Evolutionary conservation across 1,139 yeast species (phyloP).

Genomic region (Candida sanyaensis): DNA sequence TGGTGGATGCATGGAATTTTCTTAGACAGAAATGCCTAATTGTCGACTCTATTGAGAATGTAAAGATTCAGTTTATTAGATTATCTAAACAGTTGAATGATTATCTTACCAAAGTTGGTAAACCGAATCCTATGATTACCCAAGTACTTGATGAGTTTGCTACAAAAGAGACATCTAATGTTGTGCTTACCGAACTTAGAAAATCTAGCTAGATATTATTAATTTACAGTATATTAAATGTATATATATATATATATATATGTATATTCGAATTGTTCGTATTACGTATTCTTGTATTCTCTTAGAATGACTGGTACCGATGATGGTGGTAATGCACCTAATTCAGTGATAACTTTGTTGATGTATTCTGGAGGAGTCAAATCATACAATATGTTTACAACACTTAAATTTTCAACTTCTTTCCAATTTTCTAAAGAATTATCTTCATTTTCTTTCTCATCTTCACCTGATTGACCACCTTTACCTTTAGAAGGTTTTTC

Average conservation of each 20-base stretch:
- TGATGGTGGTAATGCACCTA: constrained; percentile 95
- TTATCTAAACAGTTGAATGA: constrained; percentile 24
- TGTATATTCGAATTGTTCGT: neutral
- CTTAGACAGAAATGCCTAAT: constrained; percentile 34
- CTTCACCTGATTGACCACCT: constrained; percentile 15
- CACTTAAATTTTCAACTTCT: constrained; percentile 60
- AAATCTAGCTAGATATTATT: neutral
- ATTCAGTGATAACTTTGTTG: constrained; percentile 92
- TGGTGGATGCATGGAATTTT: constrained; percentile 25
- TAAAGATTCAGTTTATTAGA: constrained; percentile 51
- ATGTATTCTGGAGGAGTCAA: constrained; percentile 93
- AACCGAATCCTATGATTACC: constrained; percentile 10
- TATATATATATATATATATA: too few species aligned
- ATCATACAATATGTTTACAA: constrained; percentile 87
- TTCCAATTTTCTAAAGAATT: constrained; percentile 65
- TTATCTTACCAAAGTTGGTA: constrained; percentile 15
- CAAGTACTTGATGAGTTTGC: constrained; percentile 29
- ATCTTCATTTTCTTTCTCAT: constrained; percentile 12
- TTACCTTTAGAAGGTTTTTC: constrained; percentile 16
- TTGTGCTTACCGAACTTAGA: constrained; percentile 31
- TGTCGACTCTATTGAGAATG: constrained; percentile 60
- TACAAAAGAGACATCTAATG: constrained; percentile 28
- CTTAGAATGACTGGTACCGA: constrained; percentile 95
- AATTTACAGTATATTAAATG: neutral
- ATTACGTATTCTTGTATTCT: constrained; percentile 70